Base-by-base conservation (phyloP, 2,329 filamentous ascomycete genomes). In the Microcera coccophila region DNA sequence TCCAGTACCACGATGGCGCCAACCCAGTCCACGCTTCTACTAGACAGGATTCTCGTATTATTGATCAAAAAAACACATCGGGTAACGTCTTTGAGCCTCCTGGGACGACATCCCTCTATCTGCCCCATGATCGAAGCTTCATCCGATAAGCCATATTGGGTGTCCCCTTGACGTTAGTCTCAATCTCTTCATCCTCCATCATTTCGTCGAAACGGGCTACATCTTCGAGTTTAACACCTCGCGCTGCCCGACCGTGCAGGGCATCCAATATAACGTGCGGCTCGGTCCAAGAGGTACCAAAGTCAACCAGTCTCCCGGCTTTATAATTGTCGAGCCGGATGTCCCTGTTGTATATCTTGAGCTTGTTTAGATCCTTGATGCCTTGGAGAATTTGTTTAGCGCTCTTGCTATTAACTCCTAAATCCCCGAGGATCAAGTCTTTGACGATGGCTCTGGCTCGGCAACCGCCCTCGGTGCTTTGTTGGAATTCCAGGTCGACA, bases 231-330 rank as follows among this genome's bases (percentile, higher is more conserved):
- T 35, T 46, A 0, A 36, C 37, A 4, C 39, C 43, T 3, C 11
- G 8, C 4, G 35, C 41, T 7, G 35, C 43, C 5, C 16, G n/a
- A 14, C 41, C 29, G 10, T 40, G 20, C 22, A 49, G 15, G 4
- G 37, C 40, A 26, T 51, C 43, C 2, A 53, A 4, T 12, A 52
- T 32, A 3, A 18, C 21, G 34, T 55, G 50, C 4, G 52, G 50
- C 10, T 47, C 48, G 1, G 52, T 55, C 44, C 42, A 53, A 3
- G 50, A 49, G 0, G 46, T 52, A 4, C 52, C 50, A 32, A 50
- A 48, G 24, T 54, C 51, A 4, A 54, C 47, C 4, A 54, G 3
- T 31, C 38, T 32, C 2, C 51, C 45, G 17, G 45, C 47, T 3
- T 39, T 39, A 28, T 35, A 52, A 21, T 52, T 54, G 5, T 44